A percentile compares a stretch with the other conserved stretches of the same genome.
Evolutionary conservation across 495 filamentous ascomycete species (phyloP).

Genomic region (Penicillium tannophilum): DNA sequence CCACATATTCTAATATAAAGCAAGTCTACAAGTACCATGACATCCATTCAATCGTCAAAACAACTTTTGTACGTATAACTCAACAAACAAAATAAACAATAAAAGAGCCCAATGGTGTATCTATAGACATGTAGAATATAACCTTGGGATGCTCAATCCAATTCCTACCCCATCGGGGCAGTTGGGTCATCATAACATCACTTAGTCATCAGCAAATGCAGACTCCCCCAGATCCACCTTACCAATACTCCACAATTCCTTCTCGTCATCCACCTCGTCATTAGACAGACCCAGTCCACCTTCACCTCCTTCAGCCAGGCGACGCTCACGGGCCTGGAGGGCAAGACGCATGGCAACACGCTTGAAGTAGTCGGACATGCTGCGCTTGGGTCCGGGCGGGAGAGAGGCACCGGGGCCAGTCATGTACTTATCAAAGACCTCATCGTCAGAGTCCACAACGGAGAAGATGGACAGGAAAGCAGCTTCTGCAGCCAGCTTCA

Average conservation of each 20-base stretch:
- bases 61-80: slow-evolving; percentile 27
- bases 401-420: slow-evolving; percentile 60
- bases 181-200: slow-evolving; percentile 20
- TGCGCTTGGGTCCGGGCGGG: slow-evolving; percentile 71
- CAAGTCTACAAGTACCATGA: not conserved
- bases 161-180: not conserved
- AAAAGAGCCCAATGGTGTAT: slow-evolving; percentile 27
- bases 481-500: slow-evolving; percentile 93
- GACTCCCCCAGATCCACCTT: slow-evolving; percentile 80
- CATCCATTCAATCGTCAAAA: slow-evolving; percentile 25
- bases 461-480: slow-evolving; percentile 93
- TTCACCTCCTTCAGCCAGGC: slow-evolving; percentile 84
- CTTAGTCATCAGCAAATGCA: slow-evolving; percentile 54
- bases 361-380: slow-evolving; percentile 98
- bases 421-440: slow-evolving; percentile 92
- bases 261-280: slow-evolving; percentile 91
- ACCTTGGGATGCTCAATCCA: slow-evolving; percentile 19
- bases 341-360: slow-evolving; percentile 81
- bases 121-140: slow-evolving; percentile 28
- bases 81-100: slow-evolving; percentile 11
- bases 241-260: slow-evolving; percentile 93
- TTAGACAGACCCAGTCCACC: slow-evolving; percentile 81
- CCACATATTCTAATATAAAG: not conserved
- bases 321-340: slow-evolving; percentile 80
- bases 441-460: slow-evolving; percentile 81